Evolutionary conservation across 768 basidiomycete genomes (phyloP), one percentile per base, ranked within the genome.

Genomic region (Rickenella mellea): DNA sequence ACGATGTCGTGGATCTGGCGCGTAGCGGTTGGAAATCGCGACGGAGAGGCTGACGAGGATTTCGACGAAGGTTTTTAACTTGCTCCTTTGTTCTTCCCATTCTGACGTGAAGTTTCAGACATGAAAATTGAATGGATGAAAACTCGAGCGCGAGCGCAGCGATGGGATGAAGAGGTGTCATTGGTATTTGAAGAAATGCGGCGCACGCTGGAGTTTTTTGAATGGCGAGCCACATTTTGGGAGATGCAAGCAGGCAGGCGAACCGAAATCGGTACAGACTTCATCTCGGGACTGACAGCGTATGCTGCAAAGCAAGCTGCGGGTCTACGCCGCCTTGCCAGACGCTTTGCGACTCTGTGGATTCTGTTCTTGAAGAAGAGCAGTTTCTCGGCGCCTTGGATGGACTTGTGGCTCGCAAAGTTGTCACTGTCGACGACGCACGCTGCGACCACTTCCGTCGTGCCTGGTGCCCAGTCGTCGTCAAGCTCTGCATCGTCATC

Each of bases 131-230:
- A 51, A 26, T 47, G 47, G 47, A 46, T 44, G 8, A 51, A 41
- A 49, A 49, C 45, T 22, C 35, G 36, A 4, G 52, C 55, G 4
- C 31, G 48, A 12, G 46, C 43, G 0, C 26, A 39, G 7, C 44
- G 45, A 4, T 53, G 53, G 52, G 9, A 10, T 0, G 57, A 57
- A 19, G 56, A 56, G 39, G 50, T 58, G 8, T 39, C 41, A 3
- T 39, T 58, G 1, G 36, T 59, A 10, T 21, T 37, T 14, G 55
- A 58, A 40, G 57, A 58, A 40, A 60, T 58, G 57, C 38, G 50
- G 3, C 30, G 49, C 0, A 36, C 46, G 0, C 9, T 41, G 27
- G 27, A n/a, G n/a, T 55, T 50, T 25, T 27, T 57, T 1, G 2
- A 35, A 11, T 48, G 49, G 48, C 44, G 49, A 10, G 45, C 47